Conservation (phyloP, 768 basidiomycete species). For the Suillus plorans region DNA sequence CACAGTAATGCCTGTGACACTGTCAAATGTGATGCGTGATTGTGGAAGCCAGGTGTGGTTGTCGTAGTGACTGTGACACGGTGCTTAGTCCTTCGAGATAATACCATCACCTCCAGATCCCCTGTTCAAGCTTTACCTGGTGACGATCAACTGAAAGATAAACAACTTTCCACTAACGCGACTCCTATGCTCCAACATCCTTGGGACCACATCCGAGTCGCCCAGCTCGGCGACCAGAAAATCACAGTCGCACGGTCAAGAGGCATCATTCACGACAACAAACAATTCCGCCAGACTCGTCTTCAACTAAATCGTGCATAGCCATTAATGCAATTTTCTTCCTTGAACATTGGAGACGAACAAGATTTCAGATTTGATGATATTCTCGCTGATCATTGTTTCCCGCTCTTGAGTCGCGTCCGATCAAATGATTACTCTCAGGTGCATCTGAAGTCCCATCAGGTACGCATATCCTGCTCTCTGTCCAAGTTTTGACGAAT, state of each 20-base stretch:
- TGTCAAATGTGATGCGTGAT: too few species aligned
- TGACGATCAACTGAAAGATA: neutral
- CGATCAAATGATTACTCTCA: neutral
- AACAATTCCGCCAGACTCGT: neutral
- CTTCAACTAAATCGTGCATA: neutral
- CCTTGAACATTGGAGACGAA: neutral
- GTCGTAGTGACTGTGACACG: too few species aligned
- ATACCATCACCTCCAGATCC: conserved; percentile 26
- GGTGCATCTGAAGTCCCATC: too few species aligned
- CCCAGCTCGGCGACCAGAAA: conserved; percentile 22
- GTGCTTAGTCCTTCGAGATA: conserved; percentile 22
- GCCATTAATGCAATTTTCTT: neutral
- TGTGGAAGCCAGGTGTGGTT: too few species aligned
- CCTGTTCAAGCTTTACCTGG: conserved; percentile 23
- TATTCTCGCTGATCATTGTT: neutral
- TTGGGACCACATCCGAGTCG: conserved; percentile 4
- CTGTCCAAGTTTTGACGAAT: neutral
- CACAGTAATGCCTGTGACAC: too few species aligned
- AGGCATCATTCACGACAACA: neutral
- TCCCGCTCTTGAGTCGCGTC: neutral
- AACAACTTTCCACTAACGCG: conserved; percentile 7
- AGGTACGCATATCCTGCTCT: neutral
- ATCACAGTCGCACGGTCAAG: neutral
- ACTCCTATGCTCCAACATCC: neutral
- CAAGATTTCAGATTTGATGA: neutral